phyloP scores from a whole-genome alignment of 371 early-diverging fungal species.

The Mortierella sp. region DNA sequence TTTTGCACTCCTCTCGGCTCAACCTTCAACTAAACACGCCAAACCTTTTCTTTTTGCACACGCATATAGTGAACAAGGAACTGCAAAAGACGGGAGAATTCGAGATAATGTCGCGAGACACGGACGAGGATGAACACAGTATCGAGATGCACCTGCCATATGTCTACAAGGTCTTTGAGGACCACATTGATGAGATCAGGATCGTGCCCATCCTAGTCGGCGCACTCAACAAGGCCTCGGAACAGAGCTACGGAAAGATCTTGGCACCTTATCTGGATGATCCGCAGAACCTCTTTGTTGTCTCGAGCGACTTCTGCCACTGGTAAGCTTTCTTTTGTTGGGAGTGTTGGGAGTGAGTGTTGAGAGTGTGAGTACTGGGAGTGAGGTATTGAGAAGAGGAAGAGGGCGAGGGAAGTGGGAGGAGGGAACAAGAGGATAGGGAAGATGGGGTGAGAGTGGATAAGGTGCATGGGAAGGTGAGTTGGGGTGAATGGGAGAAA shows the following conservation, averaged over 20 bases:
- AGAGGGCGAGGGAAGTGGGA: neutral
- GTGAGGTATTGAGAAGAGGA: neutral
- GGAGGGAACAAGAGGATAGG: neutral
- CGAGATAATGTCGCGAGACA: constrained; percentile 66
- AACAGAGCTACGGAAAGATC: constrained; percentile 75
- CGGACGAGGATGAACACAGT: constrained; percentile 95
- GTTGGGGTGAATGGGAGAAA: neutral
- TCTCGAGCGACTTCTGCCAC: constrained; percentile 98
- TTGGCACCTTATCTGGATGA: constrained; percentile 79
- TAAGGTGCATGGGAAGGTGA: neutral
- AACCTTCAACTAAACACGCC: neutral
- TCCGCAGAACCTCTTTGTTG: constrained; percentile 82
- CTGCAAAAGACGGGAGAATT: constrained; percentile 78
- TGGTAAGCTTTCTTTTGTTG: constrained; percentile 69
- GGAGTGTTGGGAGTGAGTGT: neutral
- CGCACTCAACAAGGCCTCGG: constrained; percentile 65
- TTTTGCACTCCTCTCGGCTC: neutral
- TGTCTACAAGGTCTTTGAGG: constrained; percentile 80
- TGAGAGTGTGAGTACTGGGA: neutral
- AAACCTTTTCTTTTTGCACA: neutral
- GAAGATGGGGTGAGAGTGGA: neutral
- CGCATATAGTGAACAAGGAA: constrained; percentile 65
- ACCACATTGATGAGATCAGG: constrained; percentile 52
- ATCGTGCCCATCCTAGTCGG: constrained; percentile 95
- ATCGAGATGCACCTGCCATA: constrained; percentile 97